Evolutionary conservation across 768 basidiomycete genomes (phyloP), one percentile per base, ranked within the genome.

Genomic region (Lactarius indigo): DNA sequence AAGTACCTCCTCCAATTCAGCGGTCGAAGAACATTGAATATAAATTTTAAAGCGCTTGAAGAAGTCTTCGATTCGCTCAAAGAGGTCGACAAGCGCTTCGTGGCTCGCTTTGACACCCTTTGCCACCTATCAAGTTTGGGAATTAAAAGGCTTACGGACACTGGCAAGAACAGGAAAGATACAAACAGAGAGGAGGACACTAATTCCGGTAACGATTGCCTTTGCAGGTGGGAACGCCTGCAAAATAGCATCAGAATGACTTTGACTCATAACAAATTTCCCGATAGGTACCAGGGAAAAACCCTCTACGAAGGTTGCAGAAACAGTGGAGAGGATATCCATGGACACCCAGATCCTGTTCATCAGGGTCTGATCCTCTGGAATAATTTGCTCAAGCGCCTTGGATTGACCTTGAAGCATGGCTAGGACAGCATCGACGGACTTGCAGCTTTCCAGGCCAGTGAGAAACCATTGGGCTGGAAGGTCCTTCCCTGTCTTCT

Each of bases 221-320:
- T 35, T 47, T 1, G 63, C 63, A 5, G 57, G 63, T 2, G 63
- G 28, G 23, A 58, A 47, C n/a, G n/a, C 57, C 63, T 64, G 13
- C 26, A 5, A 0, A 23, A 31, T 17, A 5, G 5, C 31, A 4
- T 26, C 56, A 37, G 17, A n/a, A 18, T 23, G 50, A 28, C 37
- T 20, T 7, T 5, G n/a, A n/a, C 26, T 28, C 1, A 5, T 0
- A 1, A 55, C 20, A 2, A 2, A n/a, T 1, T 47, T n/a, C n/a
- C 20, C 3, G 10, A 35, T 10, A 35, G 7, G 35, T 35, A 35
- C 35, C 35, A 35, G 35, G 2, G 35, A 35, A 35, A 35, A 35
- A 9, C 35, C 35, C 35, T 35, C 35, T 35, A 7, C 8, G 10
- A 35, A 9, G 8, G 35, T 35, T 9, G 13, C 8, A 9, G 37